Evolutionary conservation across 2,329 filamentous ascomycete species (phyloP).

Genomic region (Parastagonospora avenae): DNA sequence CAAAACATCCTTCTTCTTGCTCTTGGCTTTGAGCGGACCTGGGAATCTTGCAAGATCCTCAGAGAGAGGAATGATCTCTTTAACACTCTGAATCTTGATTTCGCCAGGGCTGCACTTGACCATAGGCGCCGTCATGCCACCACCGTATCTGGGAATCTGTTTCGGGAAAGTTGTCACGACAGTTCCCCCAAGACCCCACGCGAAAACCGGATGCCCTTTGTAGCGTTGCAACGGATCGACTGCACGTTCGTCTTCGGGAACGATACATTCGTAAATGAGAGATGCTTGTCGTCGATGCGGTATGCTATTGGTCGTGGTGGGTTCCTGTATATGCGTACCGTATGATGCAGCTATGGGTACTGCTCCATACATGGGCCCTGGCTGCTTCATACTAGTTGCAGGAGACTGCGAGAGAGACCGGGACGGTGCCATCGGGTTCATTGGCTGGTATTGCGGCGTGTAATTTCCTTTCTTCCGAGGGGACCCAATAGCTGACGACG

Average conservation of each 20-base stretch:
- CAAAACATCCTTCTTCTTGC: conserved; percentile 92
- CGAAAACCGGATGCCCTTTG: conserved; percentile 86
- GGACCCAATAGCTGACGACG: conserved; percentile 45
- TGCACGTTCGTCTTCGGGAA: conserved; percentile 60
- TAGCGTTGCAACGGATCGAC: conserved; percentile 83
- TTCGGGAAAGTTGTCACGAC: conserved; percentile 87
- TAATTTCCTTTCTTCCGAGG: conserved; percentile 47
- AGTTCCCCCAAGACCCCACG: conserved; percentile 85
- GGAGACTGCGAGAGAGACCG: conserved; percentile 66
- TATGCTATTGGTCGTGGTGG: conserved; percentile 30
- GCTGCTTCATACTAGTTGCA: conserved; percentile 57
- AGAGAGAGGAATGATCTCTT: conserved; percentile 71
- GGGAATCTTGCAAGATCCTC: conserved; percentile 83
- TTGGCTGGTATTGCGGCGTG: conserved; percentile 57
- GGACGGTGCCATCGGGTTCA: conserved; percentile 21
- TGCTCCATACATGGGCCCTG: conserved; percentile 54
- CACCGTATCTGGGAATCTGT: conserved; percentile 82
- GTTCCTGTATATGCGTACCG: conserved; percentile 26
- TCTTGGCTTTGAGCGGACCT: conserved; percentile 84
- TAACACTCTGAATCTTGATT: conserved; percentile 76
- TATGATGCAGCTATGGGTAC: conserved; percentile 47
- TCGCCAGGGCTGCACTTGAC: conserved; percentile 84
- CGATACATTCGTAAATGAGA: conserved; percentile 60
- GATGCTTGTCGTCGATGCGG: conserved; percentile 50
- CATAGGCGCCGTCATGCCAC: conserved; percentile 73